These are phyloP conservation scores for Acorus calamus DNA, from an alignment of 106 monocot species.

Conservation along the genomic window DNA sequence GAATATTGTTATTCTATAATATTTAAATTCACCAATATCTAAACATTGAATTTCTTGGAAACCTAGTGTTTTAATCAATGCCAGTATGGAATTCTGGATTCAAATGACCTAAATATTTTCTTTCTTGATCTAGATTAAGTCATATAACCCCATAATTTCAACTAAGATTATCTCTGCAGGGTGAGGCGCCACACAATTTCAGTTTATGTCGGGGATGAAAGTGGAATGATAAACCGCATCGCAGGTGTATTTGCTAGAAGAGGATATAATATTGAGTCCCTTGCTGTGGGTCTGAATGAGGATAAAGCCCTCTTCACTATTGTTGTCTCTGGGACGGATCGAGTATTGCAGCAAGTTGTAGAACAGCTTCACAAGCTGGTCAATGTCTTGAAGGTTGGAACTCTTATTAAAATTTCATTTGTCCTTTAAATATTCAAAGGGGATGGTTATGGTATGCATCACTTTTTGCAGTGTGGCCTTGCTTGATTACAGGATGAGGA, in stretches of 20 bases:
- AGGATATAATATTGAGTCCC: constrained; percentile 93
- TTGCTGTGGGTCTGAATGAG: constrained; percentile 85
- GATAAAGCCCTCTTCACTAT: constrained; percentile 89
- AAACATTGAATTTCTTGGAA: too few relatives aligned
- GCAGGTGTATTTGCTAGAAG: constrained; percentile 89
- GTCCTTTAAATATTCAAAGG: too few relatives aligned
- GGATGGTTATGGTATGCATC: too few relatives aligned
- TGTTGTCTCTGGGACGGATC: constrained; percentile 74
- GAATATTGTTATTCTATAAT: too few relatives aligned
- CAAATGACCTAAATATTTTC: background rate
- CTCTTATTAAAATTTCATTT: background rate
- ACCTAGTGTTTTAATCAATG: too few relatives aligned
- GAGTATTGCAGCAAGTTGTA: constrained; percentile 67
- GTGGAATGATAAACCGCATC: constrained; percentile 87
- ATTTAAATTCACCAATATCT: too few relatives aligned
- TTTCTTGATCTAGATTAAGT: background rate
- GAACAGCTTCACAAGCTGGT: constrained; percentile 87
- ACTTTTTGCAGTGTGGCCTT: too few relatives aligned
- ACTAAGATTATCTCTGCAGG: constrained; percentile 22
- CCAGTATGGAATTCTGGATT: too few relatives aligned
- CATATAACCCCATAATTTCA: background rate
- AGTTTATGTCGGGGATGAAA: constrained; percentile 91
- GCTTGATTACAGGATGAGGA: too few relatives aligned
- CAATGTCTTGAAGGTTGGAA: constrained; percentile 62
- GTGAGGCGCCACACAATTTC: constrained; percentile 72